A percentile compares a stretch with the other conserved stretches of the same genome.
Evolutionary conservation across 2,329 filamentous ascomycete species (phyloP).

Genomic region (Neopestalotiopsis clavispora): DNA sequence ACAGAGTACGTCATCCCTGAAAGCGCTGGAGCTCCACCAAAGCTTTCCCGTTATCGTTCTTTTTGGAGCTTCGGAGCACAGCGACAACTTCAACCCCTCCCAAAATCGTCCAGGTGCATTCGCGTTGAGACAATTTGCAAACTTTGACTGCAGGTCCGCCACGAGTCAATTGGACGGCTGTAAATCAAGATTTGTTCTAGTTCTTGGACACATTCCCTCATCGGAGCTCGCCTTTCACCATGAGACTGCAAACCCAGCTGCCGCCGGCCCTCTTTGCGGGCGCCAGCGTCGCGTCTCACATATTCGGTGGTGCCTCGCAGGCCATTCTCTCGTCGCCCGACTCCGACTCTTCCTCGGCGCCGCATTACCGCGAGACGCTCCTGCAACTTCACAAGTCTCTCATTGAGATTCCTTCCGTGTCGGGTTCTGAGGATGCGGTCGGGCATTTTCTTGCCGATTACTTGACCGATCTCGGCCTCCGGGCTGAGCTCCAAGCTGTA

Average conservation of each 20-base stretch:
- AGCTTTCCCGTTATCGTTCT: background rate
- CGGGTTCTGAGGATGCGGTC: constrained; percentile 69
- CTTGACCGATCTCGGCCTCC: constrained; percentile 56
- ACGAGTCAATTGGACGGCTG: background rate
- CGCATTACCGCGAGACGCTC: constrained; percentile 54
- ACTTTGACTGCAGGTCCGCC: background rate
- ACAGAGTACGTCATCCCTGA: background rate
- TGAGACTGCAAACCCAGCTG: constrained; percentile 9
- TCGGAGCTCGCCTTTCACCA: background rate
- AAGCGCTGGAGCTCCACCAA: background rate
- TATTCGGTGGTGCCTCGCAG: background rate
- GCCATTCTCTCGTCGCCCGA: constrained; percentile 31
- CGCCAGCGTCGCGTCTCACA: background rate
- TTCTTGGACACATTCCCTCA: too few species aligned
- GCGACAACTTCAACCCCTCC: background rate
- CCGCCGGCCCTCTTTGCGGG: constrained; percentile 2
- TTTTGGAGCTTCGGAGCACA: constrained; percentile 6
- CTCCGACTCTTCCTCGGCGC: constrained; percentile 1
- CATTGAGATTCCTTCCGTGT: constrained; percentile 75
- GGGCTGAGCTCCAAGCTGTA: constrained; percentile 47
- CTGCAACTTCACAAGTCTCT: constrained; percentile 77
- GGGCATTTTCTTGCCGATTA: constrained; percentile 72
- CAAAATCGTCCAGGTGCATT: background rate
- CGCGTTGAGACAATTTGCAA: background rate
- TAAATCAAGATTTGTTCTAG: background rate